Evolutionary conservation across 2,329 filamentous ascomycete genomes (phyloP), one percentile per base, ranked within the genome.

Genomic region (Beauveria asiatica): DNA sequence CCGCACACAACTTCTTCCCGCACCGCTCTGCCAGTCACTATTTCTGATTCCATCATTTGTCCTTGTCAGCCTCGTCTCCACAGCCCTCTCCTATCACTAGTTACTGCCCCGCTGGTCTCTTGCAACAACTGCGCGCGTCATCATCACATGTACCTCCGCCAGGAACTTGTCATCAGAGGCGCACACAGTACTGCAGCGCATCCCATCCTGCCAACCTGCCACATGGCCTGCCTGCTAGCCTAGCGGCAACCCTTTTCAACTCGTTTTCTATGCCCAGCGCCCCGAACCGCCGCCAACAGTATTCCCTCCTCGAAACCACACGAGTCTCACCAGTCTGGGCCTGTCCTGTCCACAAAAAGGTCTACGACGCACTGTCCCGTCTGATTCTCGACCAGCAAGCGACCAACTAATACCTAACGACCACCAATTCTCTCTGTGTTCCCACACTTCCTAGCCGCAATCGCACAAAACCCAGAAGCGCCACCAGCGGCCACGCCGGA

Each of bases 21-120:
- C 56, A 25, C 39, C 33, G 16, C 27, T 3, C n/a, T 16, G 30
- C n/a, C 10, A 7, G n/a, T n/a, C 21, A 13, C 16, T 11, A 5
- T 25, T 46, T 25, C 10, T n/a, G 7, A n/a, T 25, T 25, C n/a
- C 25, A 41, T n/a, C 23, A 11, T 39, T 23, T 23, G 16, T 50
- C 33, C 45, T 51, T 39, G 48, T 59, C 56, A 59, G 56, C 56
- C 56, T 59, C 48, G 56, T 59, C 56, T 59, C 56, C 56, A 59
- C 56, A 59, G 48, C 46, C 53, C 17, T 59, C 54, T 46, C 48
- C 56, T 59, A 51, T 44, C 45, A 33, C 27, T 23, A 23, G 21
- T 23, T 23, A 13, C 17, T 50, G 33, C 37, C 56, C 56, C 56
- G 56, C 56, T 59, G 39, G 23, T 48, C 56, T 59, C 48, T 52